Conservation (phyloP, 306 rosid species). For the Fragaria nilgerrensis region DNA sequence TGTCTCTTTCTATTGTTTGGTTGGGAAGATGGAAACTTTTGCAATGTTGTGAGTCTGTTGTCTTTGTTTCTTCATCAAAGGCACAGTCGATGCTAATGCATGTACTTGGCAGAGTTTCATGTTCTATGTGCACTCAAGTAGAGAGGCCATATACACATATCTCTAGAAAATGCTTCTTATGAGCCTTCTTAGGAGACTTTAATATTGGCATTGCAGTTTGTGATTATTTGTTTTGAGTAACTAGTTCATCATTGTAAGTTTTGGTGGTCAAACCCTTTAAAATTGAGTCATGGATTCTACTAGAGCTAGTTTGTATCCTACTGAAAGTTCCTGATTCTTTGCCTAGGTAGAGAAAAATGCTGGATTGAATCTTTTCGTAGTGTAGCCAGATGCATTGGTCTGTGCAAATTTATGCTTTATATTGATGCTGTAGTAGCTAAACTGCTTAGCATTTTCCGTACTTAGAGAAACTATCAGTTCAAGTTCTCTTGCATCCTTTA, state of each 20-base stretch:
- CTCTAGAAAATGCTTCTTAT: background rate
- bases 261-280: background rate
- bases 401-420: background rate
- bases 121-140: background rate
- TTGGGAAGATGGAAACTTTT: background rate
- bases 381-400: background rate
- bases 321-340: background rate
- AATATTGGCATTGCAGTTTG: background rate
- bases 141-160: background rate
- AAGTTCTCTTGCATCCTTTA: background rate
- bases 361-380: background rate
- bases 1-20: background rate
- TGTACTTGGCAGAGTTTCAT: background rate
- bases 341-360: background rate
- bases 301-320: background rate
- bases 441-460: background rate
- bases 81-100: background rate
- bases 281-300: background rate
- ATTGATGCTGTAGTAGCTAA: background rate
- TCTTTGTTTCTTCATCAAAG: background rate
- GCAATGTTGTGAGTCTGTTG: background rate
- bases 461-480: background rate
- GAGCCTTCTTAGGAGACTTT: background rate
- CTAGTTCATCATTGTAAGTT: background rate
- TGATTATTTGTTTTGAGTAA: background rate